A percentile compares a stretch with the other conserved stretches of the same genome.
phyloP scores from a whole-genome alignment of 2,329 filamentous ascomycete genomes.

The Phyllosticta citrichinensis region DNA sequence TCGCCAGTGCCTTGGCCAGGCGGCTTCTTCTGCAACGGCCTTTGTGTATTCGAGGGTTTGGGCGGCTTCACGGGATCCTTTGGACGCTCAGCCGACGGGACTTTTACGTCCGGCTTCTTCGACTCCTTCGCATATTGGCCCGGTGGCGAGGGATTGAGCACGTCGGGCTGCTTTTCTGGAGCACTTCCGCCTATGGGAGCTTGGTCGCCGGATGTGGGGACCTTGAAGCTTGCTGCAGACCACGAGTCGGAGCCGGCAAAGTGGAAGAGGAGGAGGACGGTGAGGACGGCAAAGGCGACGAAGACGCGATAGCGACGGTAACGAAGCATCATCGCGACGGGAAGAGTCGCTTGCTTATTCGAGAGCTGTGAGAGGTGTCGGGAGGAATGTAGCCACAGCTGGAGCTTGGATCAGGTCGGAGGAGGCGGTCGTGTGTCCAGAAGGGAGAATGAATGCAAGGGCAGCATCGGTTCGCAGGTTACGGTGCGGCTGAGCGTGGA shows the following conservation, averaged over 20 bases:
- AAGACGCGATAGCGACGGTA: conserved; percentile 54
- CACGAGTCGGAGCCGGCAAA: conserved; percentile 38
- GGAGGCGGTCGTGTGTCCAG: conserved; percentile 6
- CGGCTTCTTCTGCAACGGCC: conserved; percentile 6
- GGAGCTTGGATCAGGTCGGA: conserved; percentile 3
- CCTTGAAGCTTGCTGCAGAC: conserved; percentile 18
- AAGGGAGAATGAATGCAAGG: not conserved
- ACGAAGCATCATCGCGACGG: conserved; percentile 41
- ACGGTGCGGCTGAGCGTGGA: not conserved
- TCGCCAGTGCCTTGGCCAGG: not conserved
- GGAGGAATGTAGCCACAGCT: not conserved
- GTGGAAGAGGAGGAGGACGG: conserved; percentile 45
- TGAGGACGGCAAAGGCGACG: conserved; percentile 44
- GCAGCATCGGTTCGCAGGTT: conserved; percentile 1
- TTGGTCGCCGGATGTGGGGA: not conserved
- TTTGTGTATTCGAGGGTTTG: not conserved
- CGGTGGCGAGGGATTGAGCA: not conserved
- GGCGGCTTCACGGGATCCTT: conserved; percentile 7
- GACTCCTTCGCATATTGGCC: conserved; percentile 23
- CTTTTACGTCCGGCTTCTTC: conserved; percentile 21
- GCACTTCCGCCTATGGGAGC: not conserved
- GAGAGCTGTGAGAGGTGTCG: not conserved
- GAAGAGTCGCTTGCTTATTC: conserved; percentile 1
- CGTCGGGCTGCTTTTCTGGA: conserved; percentile 2
- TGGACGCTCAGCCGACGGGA: conserved; percentile 21